Conservation (phyloP, 495 filamentous ascomycete species). For the Penicillium odoratum region DNA sequence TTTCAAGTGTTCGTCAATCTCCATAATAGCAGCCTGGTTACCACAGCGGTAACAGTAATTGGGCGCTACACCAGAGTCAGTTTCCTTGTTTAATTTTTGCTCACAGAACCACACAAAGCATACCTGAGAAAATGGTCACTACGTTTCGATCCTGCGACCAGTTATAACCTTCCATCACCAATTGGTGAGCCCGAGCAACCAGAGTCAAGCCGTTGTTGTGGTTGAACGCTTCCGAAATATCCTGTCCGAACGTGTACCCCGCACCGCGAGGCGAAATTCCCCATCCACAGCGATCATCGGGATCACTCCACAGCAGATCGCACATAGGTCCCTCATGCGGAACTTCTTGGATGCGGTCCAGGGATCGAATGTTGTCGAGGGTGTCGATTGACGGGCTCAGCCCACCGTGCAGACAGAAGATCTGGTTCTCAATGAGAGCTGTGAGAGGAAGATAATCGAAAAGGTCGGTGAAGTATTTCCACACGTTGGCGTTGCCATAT, state of each 20-base stretch:
- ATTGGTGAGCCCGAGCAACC: slow-evolving; percentile 89
- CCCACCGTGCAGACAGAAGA: slow-evolving; percentile 98
- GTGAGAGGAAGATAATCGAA: slow-evolving; percentile 99
- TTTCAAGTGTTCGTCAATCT: slow-evolving; percentile 98
- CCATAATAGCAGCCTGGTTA: slow-evolving; percentile 99
- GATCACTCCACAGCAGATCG: slow-evolving; percentile 96
- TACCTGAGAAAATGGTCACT: slow-evolving; percentile 98
- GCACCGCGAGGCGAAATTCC: slow-evolving; percentile 96
- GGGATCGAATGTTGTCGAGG: slow-evolving; percentile 92
- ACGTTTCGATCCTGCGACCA: slow-evolving; percentile 97
- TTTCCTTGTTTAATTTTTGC: slow-evolving; percentile 1
- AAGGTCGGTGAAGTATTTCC: slow-evolving; percentile 99
- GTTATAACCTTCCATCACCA: slow-evolving; percentile 98
- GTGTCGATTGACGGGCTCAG: slow-evolving; percentile 96
- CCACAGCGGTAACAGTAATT: slow-evolving; percentile 99
- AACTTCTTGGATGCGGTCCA: slow-evolving; percentile 97
- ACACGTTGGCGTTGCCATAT: slow-evolving; percentile 98
- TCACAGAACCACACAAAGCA: slow-evolving; percentile 19
- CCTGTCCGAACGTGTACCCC: slow-evolving; percentile 98
- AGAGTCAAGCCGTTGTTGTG: slow-evolving; percentile 98
- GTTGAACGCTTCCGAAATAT: slow-evolving; percentile 99
- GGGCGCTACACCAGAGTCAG: slow-evolving; percentile 58
- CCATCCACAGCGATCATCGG: slow-evolving; percentile 98
- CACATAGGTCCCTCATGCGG: slow-evolving; percentile 99
- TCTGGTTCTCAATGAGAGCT: slow-evolving; percentile 98